Evolutionary conservation across 2,329 filamentous ascomycete species (phyloP).

Genomic region (Stagonosporopsis tanaceti): DNA sequence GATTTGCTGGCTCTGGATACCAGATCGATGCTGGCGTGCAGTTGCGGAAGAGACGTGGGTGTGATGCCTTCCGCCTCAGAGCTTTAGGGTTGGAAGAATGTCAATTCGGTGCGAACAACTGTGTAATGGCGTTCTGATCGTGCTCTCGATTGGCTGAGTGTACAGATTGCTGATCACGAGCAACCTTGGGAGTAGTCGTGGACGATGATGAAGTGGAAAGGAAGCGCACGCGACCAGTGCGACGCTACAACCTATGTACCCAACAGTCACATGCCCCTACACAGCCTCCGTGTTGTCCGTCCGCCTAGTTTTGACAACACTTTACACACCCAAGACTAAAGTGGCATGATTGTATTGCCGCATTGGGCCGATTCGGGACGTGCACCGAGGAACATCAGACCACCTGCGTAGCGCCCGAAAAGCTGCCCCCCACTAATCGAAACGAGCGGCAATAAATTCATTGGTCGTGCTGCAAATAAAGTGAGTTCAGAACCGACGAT

Average conservation of each 20-base stretch:
- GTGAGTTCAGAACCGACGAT: not conserved
- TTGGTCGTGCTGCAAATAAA: not conserved
- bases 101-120: no score
- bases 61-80: not conserved
- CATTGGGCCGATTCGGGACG: constrained; percentile 26
- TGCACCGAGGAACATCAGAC: constrained; percentile 30
- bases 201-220: not conserved
- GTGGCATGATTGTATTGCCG: constrained; percentile 32
- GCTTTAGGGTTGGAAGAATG: no score
- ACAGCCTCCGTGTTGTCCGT: not conserved
- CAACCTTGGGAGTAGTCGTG: not conserved
- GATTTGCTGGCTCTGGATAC: no score
- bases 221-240: not conserved
- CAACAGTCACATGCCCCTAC: constrained; percentile 13
- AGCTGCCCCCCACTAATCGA: constrained; percentile 15
- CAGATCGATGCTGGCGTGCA: not conserved
- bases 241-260: not conserved
- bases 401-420: constrained; percentile 12
- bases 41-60: not conserved
- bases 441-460: constrained; percentile 26
- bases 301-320: not conserved
- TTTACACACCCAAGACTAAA: constrained; percentile 18
- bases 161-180: not conserved
- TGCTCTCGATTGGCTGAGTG: not conserved
- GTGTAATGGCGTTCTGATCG: not conserved